Base-by-base conservation (phyloP, 805 yeast genomes). In the Wickerhamomyces tratensis region DNA sequence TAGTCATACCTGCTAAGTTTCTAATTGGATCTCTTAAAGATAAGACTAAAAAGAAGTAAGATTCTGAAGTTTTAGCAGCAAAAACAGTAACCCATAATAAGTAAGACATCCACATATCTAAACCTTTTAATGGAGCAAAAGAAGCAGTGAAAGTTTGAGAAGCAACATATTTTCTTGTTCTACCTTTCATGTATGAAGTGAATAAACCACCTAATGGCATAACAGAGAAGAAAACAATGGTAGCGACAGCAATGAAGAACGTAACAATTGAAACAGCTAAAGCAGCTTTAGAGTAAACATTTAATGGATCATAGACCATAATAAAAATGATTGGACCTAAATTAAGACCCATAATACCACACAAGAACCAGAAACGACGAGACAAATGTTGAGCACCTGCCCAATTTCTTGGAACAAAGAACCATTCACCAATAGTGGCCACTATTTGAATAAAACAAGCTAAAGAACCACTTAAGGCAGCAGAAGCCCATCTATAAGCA, bases 161-260 rank as follows among this genome's bases (percentile, higher is more conserved):
- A 36, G 98, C 83, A 58, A 91, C 83, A 61, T 86, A 89, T 56
- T 79, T 79, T 69, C 98, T 83, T 25, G 93, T 80, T 49, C 80
- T 75, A 63, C 79, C 87, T 66, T 82, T 82, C 81, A 88, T 74
- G 65, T 89, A 89, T 13, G 95, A 81, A 38, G 97, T 91, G 69
- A 93, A 93, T 51, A 91, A 72, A 39, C 96, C 96, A 64, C 98
- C 98, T 52, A 91, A 71, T 34, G 99, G 99, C 96, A 91, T 87
- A 49, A 91, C 64, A 10, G 98, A 73, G 65, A 88, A 88, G 76
- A 88, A 93, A 13, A 86, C 49, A 50, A 87, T 67, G 5, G 98
- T 88, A 34, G 77, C 82, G 43, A 93, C 65, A 9, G 96, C 91
- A 62, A 94, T 77, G 62, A 91, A 81, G 72, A 93, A 91, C 49